Conservation (phyloP, 306 rosid genomes). For the Vachellia pachyceras region DNA sequence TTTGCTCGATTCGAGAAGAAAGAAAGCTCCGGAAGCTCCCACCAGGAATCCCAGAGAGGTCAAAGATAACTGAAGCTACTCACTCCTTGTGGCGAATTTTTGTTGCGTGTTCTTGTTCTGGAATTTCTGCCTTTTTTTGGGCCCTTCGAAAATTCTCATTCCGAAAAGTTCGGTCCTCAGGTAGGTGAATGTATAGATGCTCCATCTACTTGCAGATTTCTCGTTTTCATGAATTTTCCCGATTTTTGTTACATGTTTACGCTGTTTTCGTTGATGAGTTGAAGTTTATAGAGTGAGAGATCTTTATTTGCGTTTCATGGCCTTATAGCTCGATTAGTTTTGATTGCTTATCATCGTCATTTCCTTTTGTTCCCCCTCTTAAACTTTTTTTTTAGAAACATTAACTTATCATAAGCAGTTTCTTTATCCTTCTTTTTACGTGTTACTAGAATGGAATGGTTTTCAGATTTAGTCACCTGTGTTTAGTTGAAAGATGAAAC, state of each 20-base stretch:
- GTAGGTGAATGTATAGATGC: constrained; percentile 33
- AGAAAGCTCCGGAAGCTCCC: constrained; percentile 50
- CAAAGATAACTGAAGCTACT: constrained; percentile 29
- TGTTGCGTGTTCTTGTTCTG: background rate
- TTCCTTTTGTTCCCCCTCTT: background rate
- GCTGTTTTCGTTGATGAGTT: background rate
- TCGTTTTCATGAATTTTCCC: background rate
- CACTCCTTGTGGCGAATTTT: constrained; percentile 3
- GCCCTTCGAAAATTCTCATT: constrained; percentile 2
- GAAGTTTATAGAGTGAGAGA: background rate
- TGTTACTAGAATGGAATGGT: background rate
- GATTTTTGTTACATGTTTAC: background rate
- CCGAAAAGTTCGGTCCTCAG: constrained; percentile 22
- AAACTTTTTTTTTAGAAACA: background rate
- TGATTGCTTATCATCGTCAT: constrained; percentile 24
- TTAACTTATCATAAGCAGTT: background rate
- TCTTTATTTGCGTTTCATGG: background rate
- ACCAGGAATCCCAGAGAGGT: constrained; percentile 37
- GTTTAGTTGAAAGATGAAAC: background rate
- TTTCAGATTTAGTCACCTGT: background rate
- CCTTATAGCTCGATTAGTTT: constrained; percentile 9
- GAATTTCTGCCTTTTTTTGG: background rate
- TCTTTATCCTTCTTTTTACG: background rate
- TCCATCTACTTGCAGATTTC: background rate
- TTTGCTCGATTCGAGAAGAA: constrained; percentile 25